Conservation (phyloP, 805 yeast species). For the Saturnispora diversa region DNA sequence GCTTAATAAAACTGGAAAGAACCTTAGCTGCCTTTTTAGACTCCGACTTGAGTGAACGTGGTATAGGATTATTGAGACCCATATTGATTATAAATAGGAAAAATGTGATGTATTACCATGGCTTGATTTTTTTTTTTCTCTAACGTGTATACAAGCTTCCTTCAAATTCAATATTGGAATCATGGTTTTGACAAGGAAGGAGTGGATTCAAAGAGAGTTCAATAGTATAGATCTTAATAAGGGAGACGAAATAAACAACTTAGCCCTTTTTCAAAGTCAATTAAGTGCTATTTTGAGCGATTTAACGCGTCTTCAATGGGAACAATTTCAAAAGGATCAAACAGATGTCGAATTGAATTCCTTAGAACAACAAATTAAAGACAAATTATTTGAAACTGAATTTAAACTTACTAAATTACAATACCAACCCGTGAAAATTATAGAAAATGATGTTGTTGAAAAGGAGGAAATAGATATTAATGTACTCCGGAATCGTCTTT, state of each 20-base stretch:
- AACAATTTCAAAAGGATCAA: neutral
- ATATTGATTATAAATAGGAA: constrained; percentile 25
- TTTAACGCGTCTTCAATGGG: constrained; percentile 3
- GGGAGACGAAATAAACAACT: too few relatives aligned
- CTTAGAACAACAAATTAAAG: constrained; percentile 10
- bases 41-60: constrained; percentile 81
- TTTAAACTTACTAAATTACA: constrained; percentile 11
- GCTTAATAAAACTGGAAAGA: constrained; percentile 82
- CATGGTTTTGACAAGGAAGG: too few relatives aligned
- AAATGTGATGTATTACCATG: too few relatives aligned
- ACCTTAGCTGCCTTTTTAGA: constrained; percentile 92
- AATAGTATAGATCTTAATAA: too few relatives aligned
- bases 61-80: constrained; percentile 93
- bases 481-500: constrained; percentile 23
- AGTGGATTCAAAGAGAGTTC: too few relatives aligned
- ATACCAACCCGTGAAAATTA: neutral
- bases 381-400: constrained; percentile 17
- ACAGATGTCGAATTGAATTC: neutral
- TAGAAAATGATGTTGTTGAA: neutral
- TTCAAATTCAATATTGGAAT: too few relatives aligned
- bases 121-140: neutral
- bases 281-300: constrained; percentile 2
- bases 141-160: too few relatives aligned
- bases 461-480: constrained; percentile 23
- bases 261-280: neutral